phyloP scores from a whole-genome alignment of 2,329 filamentous ascomycete genomes.

The Meredithiella fracta region DNA sequence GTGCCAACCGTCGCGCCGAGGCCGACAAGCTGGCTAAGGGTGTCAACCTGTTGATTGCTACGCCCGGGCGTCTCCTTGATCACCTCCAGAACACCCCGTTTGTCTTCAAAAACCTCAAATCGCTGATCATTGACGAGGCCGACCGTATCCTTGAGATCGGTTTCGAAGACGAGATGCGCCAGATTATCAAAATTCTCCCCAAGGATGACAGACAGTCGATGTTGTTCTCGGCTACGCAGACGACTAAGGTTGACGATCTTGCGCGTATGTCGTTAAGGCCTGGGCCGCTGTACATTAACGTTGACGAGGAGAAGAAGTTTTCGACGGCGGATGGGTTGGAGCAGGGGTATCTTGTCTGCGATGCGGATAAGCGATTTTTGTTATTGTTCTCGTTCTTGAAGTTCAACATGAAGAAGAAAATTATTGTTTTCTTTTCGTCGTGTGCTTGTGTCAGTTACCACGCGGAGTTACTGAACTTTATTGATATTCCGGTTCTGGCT shows the following conservation, averaged over 20 bases:
- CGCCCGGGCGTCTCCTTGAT: slow-evolving; percentile 80
- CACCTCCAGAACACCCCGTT: slow-evolving; percentile 90
- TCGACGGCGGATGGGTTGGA: slow-evolving; percentile 87
- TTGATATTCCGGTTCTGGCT: slow-evolving; percentile 76
- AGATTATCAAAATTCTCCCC: slow-evolving; percentile 87
- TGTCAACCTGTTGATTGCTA: slow-evolving; percentile 87
- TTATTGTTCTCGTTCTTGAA: slow-evolving; percentile 90
- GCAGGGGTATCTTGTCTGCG: slow-evolving; percentile 89
- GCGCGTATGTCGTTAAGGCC: slow-evolving; percentile 83
- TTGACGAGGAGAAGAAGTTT: slow-evolving; percentile 76
- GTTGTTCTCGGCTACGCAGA: slow-evolving; percentile 98
- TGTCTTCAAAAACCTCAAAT: slow-evolving; percentile 80
- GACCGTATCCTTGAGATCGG: slow-evolving; percentile 93
- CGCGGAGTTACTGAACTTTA: slow-evolving; percentile 89
- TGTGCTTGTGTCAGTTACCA: slow-evolving; percentile 95
- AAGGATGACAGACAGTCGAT: slow-evolving; percentile 81
- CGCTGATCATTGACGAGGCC: slow-evolving; percentile 88
- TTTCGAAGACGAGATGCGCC: slow-evolving; percentile 96
- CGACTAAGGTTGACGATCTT: slow-evolving; percentile 94
- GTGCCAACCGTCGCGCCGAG: slow-evolving; percentile 78
- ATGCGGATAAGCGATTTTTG: slow-evolving; percentile 84
- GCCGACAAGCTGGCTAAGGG: slow-evolving; percentile 89
- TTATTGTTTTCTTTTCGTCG: slow-evolving; percentile 89
- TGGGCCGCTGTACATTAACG: slow-evolving; percentile 91
- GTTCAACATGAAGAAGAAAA: slow-evolving; percentile 77